Conservation (phyloP, 202 grass and related monocot species). For the Dendrocalamus latiflorus region DNA sequence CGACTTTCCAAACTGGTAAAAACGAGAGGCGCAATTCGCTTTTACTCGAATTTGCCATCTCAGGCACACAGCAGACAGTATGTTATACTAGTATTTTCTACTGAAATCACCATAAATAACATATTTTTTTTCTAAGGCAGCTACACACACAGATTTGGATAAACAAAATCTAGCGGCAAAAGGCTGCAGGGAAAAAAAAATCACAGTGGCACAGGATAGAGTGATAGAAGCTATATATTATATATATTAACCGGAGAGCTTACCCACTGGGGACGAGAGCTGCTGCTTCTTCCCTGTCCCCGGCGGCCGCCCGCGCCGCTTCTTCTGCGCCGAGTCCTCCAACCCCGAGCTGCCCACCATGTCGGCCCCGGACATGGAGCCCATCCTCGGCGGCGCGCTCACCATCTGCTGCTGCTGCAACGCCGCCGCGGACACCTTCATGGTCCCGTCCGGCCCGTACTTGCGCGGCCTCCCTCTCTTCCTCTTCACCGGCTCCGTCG, state of each 20-base stretch:
- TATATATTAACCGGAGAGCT: not conserved
- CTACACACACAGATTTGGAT: not conserved
- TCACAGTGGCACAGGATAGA: not conserved
- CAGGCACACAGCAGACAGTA: not conserved
- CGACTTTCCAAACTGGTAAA: not conserved
- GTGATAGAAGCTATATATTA: no score
- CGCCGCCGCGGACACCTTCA: slow-evolving; percentile 21
- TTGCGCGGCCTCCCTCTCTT: slow-evolving; percentile 73
- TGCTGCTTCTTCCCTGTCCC: slow-evolving; percentile 75
- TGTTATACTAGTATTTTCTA: no score
- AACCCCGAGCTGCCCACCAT: not conserved
- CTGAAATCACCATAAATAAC: not conserved
- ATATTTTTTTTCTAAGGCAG: not conserved
- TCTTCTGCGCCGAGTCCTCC: slow-evolving; percentile 52
- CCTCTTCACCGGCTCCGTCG: slow-evolving; percentile 40
- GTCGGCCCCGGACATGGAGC: slow-evolving; percentile 12
- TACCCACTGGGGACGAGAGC: slow-evolving; percentile 46
- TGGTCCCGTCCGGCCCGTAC: slow-evolving; percentile 67
- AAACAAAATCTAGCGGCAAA: not conserved
- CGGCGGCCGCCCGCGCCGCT: slow-evolving; percentile 59
- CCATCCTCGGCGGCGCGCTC: slow-evolving; percentile 23
- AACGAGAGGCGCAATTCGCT: not conserved
- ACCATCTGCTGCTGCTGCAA: slow-evolving; percentile 15
- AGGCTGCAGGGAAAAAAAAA: not conserved
- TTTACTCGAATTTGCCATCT: not conserved